A percentile compares a stretch with the other conserved stretches of the same genome.
These are phyloP conservation scores for Mycena floridula DNA, from an alignment of 768 basidiomycete genomes.

Conservation along the genomic window DNA sequence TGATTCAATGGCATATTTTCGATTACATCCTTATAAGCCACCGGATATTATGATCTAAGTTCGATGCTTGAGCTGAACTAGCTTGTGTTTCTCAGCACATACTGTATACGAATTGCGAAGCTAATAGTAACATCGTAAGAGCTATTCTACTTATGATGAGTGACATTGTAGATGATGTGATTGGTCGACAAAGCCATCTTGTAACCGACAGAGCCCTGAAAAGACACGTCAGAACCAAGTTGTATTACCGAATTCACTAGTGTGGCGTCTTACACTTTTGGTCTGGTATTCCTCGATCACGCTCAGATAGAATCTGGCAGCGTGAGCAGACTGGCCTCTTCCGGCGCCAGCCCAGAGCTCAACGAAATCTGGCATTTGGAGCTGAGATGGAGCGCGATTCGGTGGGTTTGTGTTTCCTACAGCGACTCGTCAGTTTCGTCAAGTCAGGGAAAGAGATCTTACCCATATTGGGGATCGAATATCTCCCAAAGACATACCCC, in stretches of 20 bases:
- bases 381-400: slow-evolving; percentile 24
- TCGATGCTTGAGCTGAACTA: too few species aligned
- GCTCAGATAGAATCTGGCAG: slow-evolving; percentile 21
- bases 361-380: slow-evolving; percentile 31
- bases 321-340: slow-evolving; percentile 15
- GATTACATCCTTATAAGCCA: too few species aligned
- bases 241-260: too few species aligned
- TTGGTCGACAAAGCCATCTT: slow-evolving; percentile 7
- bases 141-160: too few species aligned
- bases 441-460: slow-evolving; percentile 3
- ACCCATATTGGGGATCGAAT: slow-evolving; percentile 28
- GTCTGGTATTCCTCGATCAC: slow-evolving; percentile 31
- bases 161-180: slow-evolving; percentile 8
- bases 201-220: slow-evolving; percentile 5
- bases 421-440: not conserved
- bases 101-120: too few species aligned
- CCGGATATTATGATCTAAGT: too few species aligned
- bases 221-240: not conserved
- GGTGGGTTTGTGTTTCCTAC: slow-evolving; percentile 24
- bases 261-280: slow-evolving; percentile 18
- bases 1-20: too few species aligned
- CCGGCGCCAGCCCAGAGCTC: slow-evolving; percentile 25
- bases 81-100: too few species aligned
- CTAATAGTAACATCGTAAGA: too few species aligned
- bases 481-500: slow-evolving; percentile 30